Percentiles rank a stretch among this genome's conserved stretches.
phyloP scores from a whole-genome alignment of 768 basidiomycete species.

The Phaeotremella skinneri region DNA sequence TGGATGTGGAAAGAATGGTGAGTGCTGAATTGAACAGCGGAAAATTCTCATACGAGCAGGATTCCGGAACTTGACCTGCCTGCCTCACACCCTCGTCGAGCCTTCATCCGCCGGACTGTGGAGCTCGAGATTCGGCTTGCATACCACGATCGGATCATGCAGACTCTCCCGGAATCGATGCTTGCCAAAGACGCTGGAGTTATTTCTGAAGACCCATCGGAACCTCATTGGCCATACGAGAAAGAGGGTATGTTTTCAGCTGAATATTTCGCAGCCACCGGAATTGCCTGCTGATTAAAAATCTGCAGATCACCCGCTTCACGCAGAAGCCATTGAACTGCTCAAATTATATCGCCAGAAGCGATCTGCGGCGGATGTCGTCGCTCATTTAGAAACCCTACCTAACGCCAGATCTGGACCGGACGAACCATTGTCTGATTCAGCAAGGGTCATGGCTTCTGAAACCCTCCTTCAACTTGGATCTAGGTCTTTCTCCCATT shows the following conservation, averaged over 20 bases:
- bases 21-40: conserved; percentile 36
- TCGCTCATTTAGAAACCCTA: conserved; percentile 68
- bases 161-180: conserved; percentile 76
- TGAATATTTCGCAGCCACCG: background rate
- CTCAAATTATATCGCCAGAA: conserved; percentile 73
- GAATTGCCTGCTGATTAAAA: conserved; percentile 10
- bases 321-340: conserved; percentile 74
- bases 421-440: conserved; percentile 63
- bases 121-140: conserved; percentile 88
- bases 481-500: conserved; percentile 92
- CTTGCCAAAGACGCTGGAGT: conserved; percentile 69
- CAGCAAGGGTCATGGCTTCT: conserved; percentile 73
- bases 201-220: conserved; percentile 78
- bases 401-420: conserved; percentile 65
- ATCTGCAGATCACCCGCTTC: conserved; percentile 66
- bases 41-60: conserved; percentile 57
- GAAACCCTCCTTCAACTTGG: conserved; percentile 90
- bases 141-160: conserved; percentile 87
- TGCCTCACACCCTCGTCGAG: conserved; percentile 76
- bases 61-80: conserved; percentile 74
- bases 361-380: conserved; percentile 66
- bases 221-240: conserved; percentile 49
- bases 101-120: conserved; percentile 79
- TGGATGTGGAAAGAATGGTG: conserved; percentile 99
- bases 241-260: conserved; percentile 32